These are phyloP conservation scores for Pseudomonodictys pantanalensis DNA, from an alignment of 495 filamentous ascomycete genomes.

Conservation along the genomic window DNA sequence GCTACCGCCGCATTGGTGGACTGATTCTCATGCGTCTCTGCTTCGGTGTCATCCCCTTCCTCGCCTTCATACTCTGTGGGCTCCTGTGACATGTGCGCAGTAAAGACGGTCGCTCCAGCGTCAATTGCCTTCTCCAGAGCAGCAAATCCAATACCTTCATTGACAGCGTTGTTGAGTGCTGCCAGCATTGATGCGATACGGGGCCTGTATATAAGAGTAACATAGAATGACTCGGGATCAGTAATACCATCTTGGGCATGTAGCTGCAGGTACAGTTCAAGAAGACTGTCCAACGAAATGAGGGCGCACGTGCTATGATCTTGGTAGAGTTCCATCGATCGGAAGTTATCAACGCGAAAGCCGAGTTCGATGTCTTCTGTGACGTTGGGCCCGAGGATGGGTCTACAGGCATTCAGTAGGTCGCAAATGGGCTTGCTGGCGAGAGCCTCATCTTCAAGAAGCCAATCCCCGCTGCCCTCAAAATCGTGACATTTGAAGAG, in stretches of 20 bases:
- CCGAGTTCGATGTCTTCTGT: constrained; percentile 65
- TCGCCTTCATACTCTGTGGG: constrained; percentile 21
- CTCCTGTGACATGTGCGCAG: not conserved
- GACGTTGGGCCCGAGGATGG: constrained; percentile 65
- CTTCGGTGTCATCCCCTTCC: constrained; percentile 27
- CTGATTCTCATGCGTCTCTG: not conserved
- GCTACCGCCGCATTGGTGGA: not conserved
- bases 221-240: constrained; percentile 54
- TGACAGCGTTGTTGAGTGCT: not conserved
- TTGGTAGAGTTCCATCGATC: constrained; percentile 2
- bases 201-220: constrained; percentile 52
- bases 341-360: constrained; percentile 5
- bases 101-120: constrained; percentile 1
- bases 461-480: constrained; percentile 58
- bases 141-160: not conserved
- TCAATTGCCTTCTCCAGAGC: not conserved
- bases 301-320: constrained; percentile 29
- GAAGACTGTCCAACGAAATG: constrained; percentile 53
- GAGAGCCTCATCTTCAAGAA: constrained; percentile 65
- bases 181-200: constrained; percentile 40
- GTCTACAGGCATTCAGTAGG: constrained; percentile 63
- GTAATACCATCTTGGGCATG: constrained; percentile 58
- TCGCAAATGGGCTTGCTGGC: constrained; percentile 55
- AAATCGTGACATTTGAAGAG: constrained; percentile 5
- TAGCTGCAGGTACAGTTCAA: constrained; percentile 58